Evolutionary conservation across 108 stramenopile genomes (phyloP), one percentile per base, ranked within the genome.

Genomic region (Cyclostephanos invisitatus): DNA sequence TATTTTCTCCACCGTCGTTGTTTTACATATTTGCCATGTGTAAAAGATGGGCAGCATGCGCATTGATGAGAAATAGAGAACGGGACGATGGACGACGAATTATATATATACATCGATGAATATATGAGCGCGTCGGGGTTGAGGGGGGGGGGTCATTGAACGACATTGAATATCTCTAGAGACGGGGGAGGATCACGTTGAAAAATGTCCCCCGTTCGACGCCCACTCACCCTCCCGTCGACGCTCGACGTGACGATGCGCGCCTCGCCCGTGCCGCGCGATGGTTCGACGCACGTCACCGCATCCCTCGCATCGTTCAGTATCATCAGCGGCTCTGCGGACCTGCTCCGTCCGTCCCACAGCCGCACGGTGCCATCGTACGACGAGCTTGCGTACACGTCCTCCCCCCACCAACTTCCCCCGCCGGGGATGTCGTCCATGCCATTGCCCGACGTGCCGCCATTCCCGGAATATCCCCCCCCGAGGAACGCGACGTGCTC

Each of bases 261-360:
- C n/a, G 63, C 60, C 21, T 74, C 79, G 3, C 64, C 53, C 11
- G 7, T 21, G 18, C 60, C 58, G 44, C 63, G 20, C 29, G 75
- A 73, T 14, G 54, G 64, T 49, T 82, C 68, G 2, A 94, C 80
- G 65, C 80, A 82, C 22, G 86, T 86, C 3, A 94, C 88, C 0
- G 90, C 87, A 82, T 94, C 93, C 36, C 85, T 89, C 35, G 93
- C 93, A 37, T 94, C 89, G 6, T 78, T 76, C 21, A 91, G 71
- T 49, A 84, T 78, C 74, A 90, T 88, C 35, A 94, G 70, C 17
- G 93, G 89, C 24, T 76, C 81, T 35, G 85, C 53, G 49, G 75
- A 82, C 42, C 63, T 47, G 54, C 75, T 81, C 11, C 89, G 65
- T 22, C 77, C 88, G 81, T 94, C 93, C 90, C 90, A 94, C 18